Evolutionary conservation across 202 grass and related monocot species (phyloP).

Genomic region (Tripidium arundinaceum): DNA sequence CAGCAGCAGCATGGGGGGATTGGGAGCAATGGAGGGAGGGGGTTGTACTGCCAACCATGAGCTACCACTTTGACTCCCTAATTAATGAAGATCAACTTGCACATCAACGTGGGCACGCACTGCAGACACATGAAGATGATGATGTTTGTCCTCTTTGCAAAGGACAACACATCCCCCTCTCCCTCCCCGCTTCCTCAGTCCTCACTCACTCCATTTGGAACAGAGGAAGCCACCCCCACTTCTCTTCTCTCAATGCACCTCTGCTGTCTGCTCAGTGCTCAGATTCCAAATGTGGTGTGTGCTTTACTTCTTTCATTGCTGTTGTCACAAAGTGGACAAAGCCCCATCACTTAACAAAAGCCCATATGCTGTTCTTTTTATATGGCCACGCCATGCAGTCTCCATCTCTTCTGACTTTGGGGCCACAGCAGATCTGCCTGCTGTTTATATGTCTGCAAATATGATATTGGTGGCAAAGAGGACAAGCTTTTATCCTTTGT

Average conservation of each 20-base stretch:
- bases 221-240: too few species aligned
- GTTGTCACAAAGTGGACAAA: neutral
- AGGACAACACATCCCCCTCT: neutral
- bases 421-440: neutral
- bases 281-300: conserved; percentile 21
- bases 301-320: neutral
- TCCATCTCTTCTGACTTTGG: neutral
- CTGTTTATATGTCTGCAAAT: conserved; percentile 17
- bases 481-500: conserved; percentile 1
- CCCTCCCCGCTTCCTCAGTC: too few species aligned
- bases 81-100: conserved; percentile 32
- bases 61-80: conserved; percentile 26
- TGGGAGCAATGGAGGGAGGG: neutral
- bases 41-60: conserved; percentile 1
- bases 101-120: neutral
- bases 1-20: neutral
- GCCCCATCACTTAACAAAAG: neutral
- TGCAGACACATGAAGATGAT: conserved; percentile 1
- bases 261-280: neutral
- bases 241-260: neutral
- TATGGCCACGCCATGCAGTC: too few species aligned
- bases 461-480: conserved; percentile 21
- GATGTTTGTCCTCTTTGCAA: conserved; percentile 34
- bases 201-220: too few species aligned
- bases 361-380: neutral